Evolutionary conservation across 2,329 filamentous ascomycete genomes (phyloP).

Genomic region (Diaporthe sp.): DNA sequence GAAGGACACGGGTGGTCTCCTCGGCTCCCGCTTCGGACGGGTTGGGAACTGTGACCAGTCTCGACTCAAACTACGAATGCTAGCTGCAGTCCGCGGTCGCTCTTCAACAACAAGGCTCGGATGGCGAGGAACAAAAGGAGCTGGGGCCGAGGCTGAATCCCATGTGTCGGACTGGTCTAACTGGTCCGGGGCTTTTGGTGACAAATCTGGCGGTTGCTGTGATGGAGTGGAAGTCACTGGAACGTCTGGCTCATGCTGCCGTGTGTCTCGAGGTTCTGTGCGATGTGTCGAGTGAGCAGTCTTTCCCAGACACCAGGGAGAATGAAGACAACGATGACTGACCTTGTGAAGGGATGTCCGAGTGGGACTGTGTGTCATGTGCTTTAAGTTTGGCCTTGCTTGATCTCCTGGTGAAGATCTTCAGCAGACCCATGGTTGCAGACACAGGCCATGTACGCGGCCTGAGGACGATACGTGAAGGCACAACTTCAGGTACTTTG

Average conservation of each 20-base stretch:
- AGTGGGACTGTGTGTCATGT: background rate
- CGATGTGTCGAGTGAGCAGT: constrained; percentile 2
- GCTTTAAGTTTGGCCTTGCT: constrained; percentile 39
- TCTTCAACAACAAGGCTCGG: constrained; percentile 43
- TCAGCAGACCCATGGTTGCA: constrained; percentile 53
- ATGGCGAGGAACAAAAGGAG: constrained; percentile 50
- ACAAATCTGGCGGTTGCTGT: background rate
- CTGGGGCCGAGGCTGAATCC: constrained; percentile 50
- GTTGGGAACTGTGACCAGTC: constrained; percentile 25
- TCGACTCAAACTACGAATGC: constrained; percentile 19
- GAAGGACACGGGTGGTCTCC: constrained; percentile 42
- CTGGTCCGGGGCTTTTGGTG: constrained; percentile 42
- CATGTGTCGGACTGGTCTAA: constrained; percentile 41
- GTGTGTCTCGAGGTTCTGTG: background rate
- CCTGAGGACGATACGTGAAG: background rate
- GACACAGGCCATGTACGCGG: constrained; percentile 28
- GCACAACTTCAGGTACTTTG: background rate
- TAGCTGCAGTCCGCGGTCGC: constrained; percentile 54
- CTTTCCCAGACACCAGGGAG: no score
- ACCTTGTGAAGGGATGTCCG: constrained; percentile 18
- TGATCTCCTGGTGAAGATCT: constrained; percentile 51
- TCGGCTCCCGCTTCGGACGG: constrained; percentile 33
- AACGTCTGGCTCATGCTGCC: constrained; percentile 46
- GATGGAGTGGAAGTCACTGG: background rate
- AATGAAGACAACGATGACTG: background rate